Percentiles rank a stretch among this genome's conserved stretches.
phyloP scores from a whole-genome alignment of 1,284 basidiomycete species.

The Malassezia obtusa region DNA sequence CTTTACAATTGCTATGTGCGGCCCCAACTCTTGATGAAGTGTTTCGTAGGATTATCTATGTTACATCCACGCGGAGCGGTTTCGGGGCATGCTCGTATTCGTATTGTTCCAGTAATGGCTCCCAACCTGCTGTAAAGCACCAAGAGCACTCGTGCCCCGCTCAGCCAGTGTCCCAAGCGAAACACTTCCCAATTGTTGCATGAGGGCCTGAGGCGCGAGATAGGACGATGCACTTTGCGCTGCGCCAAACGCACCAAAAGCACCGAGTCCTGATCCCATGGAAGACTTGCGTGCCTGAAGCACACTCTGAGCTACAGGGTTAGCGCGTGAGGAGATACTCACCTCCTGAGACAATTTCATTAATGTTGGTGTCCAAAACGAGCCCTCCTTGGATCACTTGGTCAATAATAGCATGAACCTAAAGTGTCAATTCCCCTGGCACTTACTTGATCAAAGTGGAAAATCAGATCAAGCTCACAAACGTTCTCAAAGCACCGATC shows the following conservation, averaged over 20 bases:
- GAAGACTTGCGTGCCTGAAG: constrained; percentile 13
- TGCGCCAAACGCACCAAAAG: neutral
- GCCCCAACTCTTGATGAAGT: neutral
- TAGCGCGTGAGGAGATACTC: neutral
- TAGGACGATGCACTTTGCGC: constrained; percentile 1
- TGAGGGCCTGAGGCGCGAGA: neutral
- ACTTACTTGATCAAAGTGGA: constrained; percentile 89
- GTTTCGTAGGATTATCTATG: neutral
- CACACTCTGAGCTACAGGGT: constrained; percentile 53
- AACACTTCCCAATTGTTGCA: neutral
- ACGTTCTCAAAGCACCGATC: constrained; percentile 96
- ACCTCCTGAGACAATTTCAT: constrained; percentile 64
- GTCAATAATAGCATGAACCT: constrained; percentile 81
- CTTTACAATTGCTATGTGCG: too few species aligned
- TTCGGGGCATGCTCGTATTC: neutral
- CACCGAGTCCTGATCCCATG: neutral
- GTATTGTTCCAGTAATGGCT: constrained; percentile 5
- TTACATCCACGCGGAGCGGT: neutral
- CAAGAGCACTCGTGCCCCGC: neutral
- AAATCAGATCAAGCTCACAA: constrained; percentile 94
- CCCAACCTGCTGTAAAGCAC: constrained; percentile 9
- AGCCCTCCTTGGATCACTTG: constrained; percentile 95
- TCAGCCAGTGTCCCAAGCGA: constrained; percentile 9
- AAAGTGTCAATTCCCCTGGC: neutral
- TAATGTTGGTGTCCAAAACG: constrained; percentile 94